Percentiles rank a stretch among this genome's conserved stretches.
phyloP scores from a whole-genome alignment of 176 grass and related monocot genomes.

The Pontederia paniculata region DNA sequence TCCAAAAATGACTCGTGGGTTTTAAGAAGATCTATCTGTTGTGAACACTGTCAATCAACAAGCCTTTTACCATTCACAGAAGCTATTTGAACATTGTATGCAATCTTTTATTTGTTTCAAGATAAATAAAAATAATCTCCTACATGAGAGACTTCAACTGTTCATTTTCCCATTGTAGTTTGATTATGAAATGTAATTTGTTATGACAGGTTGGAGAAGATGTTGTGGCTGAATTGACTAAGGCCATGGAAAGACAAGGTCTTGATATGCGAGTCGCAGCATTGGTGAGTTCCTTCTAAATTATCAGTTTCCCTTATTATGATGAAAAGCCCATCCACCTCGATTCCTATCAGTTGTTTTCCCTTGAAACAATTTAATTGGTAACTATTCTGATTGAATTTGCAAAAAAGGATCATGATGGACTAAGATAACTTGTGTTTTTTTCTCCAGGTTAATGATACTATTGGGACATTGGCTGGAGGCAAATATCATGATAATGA shows the following conservation, averaged over 20 bases:
- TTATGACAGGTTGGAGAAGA: slow-evolving; percentile 11
- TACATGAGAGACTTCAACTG: not conserved
- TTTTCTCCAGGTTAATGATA: slow-evolving; percentile 13
- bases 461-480: slow-evolving; percentile 14
- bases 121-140: not conserved
- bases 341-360: not conserved
- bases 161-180: not conserved
- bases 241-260: slow-evolving; percentile 13
- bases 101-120: too few relatives aligned
- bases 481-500: slow-evolving; percentile 16
- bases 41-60: too few relatives aligned
- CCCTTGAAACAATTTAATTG: too few relatives aligned
- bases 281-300: slow-evolving; percentile 10
- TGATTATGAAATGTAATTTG: not conserved
- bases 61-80: too few relatives aligned
- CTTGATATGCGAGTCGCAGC: slow-evolving; percentile 19
- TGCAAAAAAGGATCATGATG: not conserved
- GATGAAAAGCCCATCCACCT: not conserved
- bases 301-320: not conserved
- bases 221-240: slow-evolving; percentile 13
- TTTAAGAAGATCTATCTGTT: too few relatives aligned
- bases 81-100: too few relatives aligned
- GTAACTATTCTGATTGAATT: too few relatives aligned
- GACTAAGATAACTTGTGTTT: not conserved
- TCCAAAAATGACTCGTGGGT: too few relatives aligned